Evolutionary conservation across 345 rosid genomes (phyloP).

Genomic region (Moricandia arvensis): DNA sequence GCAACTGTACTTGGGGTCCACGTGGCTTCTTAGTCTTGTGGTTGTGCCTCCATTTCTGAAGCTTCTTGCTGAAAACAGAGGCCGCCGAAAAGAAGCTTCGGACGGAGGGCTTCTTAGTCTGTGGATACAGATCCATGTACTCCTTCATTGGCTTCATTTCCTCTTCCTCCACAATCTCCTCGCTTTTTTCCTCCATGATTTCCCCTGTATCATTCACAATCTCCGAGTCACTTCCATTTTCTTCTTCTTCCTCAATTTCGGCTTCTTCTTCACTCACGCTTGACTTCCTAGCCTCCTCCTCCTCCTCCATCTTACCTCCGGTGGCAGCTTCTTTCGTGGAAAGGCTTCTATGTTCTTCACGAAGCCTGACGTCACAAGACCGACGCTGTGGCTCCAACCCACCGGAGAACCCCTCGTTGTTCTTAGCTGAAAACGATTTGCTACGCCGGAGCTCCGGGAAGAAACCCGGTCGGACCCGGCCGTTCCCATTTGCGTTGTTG

Average conservation of each 20-base stretch:
- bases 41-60: slow-evolving; percentile 90
- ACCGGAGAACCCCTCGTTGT: slow-evolving; percentile 78
- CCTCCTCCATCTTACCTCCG: slow-evolving; percentile 39
- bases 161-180: too few species aligned
- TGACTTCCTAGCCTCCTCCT: slow-evolving; percentile 46
- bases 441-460: slow-evolving; percentile 92
- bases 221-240: slow-evolving; percentile 3
- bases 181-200: slow-evolving; percentile 39
- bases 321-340: slow-evolving; percentile 31
- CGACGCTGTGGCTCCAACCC: slow-evolving; percentile 87
- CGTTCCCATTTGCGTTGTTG: slow-evolving; percentile 11
- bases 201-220: slow-evolving; percentile 40
- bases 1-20: slow-evolving; percentile 42
- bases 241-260: slow-evolving; percentile 34
- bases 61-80: slow-evolving; percentile 87
- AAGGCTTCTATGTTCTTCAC: slow-evolving; percentile 56
- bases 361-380: slow-evolving; percentile 92
- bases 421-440: slow-evolving; percentile 89
- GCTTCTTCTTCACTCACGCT: slow-evolving; percentile 40
- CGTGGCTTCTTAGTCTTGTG: slow-evolving; percentile 75
- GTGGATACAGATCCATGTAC: slow-evolving; percentile 84
- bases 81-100: slow-evolving; percentile 89
- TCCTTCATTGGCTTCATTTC: slow-evolving; percentile 84
- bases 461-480: slow-evolving; percentile 42
- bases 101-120: slow-evolving; percentile 43